Evolutionary conservation across 768 basidiomycete species (phyloP), one percentile per base, ranked within the genome.

Genomic region (Termitomyces sp.): DNA sequence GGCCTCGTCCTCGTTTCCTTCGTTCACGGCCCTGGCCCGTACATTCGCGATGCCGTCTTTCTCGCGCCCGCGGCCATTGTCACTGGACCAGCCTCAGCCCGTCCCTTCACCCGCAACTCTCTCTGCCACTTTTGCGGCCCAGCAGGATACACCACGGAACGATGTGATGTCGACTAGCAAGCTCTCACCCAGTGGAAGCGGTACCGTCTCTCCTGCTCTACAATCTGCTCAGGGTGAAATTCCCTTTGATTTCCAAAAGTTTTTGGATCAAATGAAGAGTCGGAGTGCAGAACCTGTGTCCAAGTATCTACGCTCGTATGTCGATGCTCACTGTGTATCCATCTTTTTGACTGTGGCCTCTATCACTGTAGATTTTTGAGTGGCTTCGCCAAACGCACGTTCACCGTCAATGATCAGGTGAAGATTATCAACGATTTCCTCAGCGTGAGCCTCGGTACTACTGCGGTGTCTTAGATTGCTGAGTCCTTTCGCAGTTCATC

Each of bases 361-460:
- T 18, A 5, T 18, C 14, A 45, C n/a, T 22, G 5, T 66, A 98
- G 95, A 44, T 98, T 98, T 67, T 70, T 98, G 67, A 91, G 88
- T 68, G 96, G 95, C 64, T 98, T 98, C 64, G 76, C 92, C 24
- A 97, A 95, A 72, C 81, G 90, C 60, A 88, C 92, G 2, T 96
- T 95, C 69, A 90, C 92, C 2, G 89, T 96, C 30, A 84, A 83
- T 59, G 97, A 98, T 66, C 96, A 98, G 69, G 85, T 97, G 58
- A 96, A 92, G 73, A 84, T 98, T 55, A 94, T 99, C 66, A 88
- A 91, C 66, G 95, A 98, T 65, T 99, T 98, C 66, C 75, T 98
- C 41, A 80, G 78, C 61, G 94, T 95, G 69, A 71, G 86, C 68
- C 16, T 30, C 38, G 26, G 52, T 30, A 35, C 18, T 45, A 33